Evolutionary conservation across 2,329 filamentous ascomycete genomes (phyloP).

Genomic region (Colletotrichum acutatum): DNA sequence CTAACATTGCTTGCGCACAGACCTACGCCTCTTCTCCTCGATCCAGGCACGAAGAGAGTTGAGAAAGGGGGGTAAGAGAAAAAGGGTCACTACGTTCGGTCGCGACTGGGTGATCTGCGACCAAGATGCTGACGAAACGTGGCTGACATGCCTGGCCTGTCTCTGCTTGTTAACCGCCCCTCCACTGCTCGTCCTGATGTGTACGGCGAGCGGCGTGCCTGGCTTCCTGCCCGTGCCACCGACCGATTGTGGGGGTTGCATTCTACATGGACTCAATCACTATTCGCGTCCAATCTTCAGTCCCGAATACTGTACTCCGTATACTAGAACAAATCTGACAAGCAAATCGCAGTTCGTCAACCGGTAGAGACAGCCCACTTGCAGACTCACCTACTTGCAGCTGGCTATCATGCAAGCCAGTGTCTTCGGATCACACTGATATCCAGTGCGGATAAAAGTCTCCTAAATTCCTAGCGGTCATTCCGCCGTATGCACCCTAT

Average conservation of each 20-base stretch:
- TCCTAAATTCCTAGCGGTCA: conserved; percentile 29
- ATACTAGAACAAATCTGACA: background rate
- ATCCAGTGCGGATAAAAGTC: conserved; percentile 10
- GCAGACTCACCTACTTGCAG: background rate
- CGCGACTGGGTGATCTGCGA: background rate
- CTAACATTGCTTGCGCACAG: background rate
- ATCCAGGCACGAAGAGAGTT: background rate
- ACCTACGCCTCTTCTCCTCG: background rate
- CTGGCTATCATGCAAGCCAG: background rate
- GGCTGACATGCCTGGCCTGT: conserved; percentile 6
- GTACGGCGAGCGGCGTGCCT: background rate
- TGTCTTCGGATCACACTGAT: background rate
- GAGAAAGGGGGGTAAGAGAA: background rate
- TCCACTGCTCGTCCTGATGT: background rate
- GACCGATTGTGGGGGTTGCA: conserved; percentile 30
- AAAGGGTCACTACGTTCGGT: background rate
- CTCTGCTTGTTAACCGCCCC: background rate
- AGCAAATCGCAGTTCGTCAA: background rate
- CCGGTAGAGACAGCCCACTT: background rate
- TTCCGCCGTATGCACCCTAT: background rate
- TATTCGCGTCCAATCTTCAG: background rate
- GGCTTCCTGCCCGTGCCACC: conserved; percentile 1
- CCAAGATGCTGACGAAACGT: conserved; percentile 13
- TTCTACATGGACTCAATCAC: background rate
- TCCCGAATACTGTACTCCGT: background rate